Evolutionary conservation across 1,284 basidiomycete genomes (phyloP).

Genomic region (Paramarasmius palmivorus): DNA sequence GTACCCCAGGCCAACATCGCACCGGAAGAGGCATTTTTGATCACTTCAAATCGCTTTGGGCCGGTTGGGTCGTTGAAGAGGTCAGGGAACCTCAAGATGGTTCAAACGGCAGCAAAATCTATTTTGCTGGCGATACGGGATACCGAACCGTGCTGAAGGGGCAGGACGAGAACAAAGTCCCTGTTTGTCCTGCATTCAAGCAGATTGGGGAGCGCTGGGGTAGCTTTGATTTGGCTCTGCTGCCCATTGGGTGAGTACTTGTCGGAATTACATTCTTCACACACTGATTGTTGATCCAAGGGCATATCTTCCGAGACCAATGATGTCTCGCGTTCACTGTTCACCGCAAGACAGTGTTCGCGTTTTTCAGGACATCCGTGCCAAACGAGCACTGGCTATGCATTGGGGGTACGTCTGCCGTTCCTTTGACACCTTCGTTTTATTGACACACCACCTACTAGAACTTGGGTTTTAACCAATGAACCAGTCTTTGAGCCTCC

Average conservation of each 20-base stretch:
- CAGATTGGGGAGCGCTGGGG: conserved; percentile 65
- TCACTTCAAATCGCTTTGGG: conserved; percentile 57
- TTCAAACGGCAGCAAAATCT: conserved; percentile 41
- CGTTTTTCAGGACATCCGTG: conserved; percentile 62
- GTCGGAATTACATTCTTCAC: neutral
- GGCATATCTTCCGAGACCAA: conserved; percentile 59
- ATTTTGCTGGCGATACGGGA: conserved; percentile 74
- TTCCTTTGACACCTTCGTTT: neutral
- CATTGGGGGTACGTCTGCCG: conserved; percentile 57
- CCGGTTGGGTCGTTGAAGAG: conserved; percentile 57
- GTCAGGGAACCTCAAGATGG: conserved; percentile 15
- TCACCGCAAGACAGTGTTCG: conserved; percentile 64
- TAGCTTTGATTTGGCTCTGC: conserved; percentile 60
- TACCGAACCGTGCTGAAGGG: conserved; percentile 48
- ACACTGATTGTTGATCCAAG: conserved; percentile 29
- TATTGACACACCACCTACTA: neutral
- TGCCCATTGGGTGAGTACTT: conserved; percentile 59
- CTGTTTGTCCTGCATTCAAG: conserved; percentile 68
- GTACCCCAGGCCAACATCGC: conserved; percentile 49
- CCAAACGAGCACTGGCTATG: conserved; percentile 63
- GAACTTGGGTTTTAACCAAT: conserved; percentile 51
- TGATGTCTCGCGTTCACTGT: conserved; percentile 61
- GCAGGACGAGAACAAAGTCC: conserved; percentile 51
- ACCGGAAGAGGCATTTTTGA: conserved; percentile 49
- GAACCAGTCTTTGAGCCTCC: conserved; percentile 65